These are phyloP conservation scores for Polytrichum formosum DNA, from an alignment of 225 moss, liverwort and hornwort genomes.

Conservation along the genomic window DNA sequence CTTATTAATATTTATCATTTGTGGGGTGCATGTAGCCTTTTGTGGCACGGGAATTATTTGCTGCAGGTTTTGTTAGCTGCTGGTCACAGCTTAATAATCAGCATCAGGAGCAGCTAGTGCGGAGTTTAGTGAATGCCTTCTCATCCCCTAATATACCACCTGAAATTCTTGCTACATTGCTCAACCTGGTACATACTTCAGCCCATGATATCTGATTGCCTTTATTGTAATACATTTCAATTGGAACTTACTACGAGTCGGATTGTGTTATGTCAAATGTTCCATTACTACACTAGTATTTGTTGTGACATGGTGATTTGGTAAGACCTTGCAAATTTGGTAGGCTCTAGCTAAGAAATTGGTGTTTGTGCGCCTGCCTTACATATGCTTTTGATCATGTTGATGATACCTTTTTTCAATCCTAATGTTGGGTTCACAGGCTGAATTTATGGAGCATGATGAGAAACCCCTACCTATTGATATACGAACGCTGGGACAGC, in stretches of 20 bases:
- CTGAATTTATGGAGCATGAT: conserved; percentile 99
- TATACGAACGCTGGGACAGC: conserved; percentile 89
- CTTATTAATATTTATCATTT: not conserved
- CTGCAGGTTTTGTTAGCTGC: conserved; percentile 98
- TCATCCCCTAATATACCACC: conserved; percentile 97
- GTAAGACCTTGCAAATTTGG: too few species aligned
- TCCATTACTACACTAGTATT: too few species aligned
- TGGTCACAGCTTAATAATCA: conserved; percentile 82
- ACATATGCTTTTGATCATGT: too few species aligned
- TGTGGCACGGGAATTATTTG: conserved; percentile 91
- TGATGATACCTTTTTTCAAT: too few species aligned
- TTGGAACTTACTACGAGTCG: not conserved
- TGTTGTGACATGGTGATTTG: too few species aligned
- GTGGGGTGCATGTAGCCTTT: conserved; percentile 63
- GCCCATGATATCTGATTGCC: not conserved
- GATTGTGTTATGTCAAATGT: too few species aligned
- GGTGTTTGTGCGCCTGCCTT: too few species aligned
- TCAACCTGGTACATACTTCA: conserved; percentile 68
- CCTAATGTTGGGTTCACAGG: conserved; percentile 36
- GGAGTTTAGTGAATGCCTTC: conserved; percentile 93
- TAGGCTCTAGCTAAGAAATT: too few species aligned
- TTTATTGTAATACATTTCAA: not conserved
- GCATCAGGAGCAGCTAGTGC: conserved; percentile 88
- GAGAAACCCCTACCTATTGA: conserved; percentile 96
- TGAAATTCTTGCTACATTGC: conserved; percentile 88